phyloP scores from a whole-genome alignment of 1,139 yeast species.

The Geotrichum cucujoidarum region DNA sequence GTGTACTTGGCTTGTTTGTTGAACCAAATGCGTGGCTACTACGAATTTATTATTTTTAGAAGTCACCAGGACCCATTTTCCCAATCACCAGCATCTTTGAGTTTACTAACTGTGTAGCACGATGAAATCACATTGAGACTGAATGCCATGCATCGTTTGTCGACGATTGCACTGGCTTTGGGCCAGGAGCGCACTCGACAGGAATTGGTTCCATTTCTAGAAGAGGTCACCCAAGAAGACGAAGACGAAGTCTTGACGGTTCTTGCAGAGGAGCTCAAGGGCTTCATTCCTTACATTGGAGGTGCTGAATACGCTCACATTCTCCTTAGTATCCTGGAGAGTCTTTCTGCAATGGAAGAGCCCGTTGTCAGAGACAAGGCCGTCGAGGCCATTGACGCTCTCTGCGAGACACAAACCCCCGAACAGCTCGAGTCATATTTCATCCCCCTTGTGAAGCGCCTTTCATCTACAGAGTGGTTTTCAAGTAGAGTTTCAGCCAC shows the following conservation, averaged over 20 bases:
- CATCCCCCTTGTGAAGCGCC: constrained; percentile 68
- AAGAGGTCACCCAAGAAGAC: constrained; percentile 91
- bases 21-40: background rate
- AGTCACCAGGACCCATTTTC: background rate
- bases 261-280: constrained; percentile 84
- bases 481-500: constrained; percentile 89
- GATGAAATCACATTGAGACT: constrained; percentile 93
- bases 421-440: constrained; percentile 65
- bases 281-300: constrained; percentile 81
- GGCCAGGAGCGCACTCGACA: constrained; percentile 90
- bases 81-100: background rate
- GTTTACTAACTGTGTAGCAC: constrained; percentile 39
- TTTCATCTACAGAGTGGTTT: constrained; percentile 92
- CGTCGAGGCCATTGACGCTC: constrained; percentile 71
- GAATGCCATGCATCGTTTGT: constrained; percentile 90
- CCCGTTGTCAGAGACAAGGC: constrained; percentile 97
- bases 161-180: constrained; percentile 89
- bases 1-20: constrained; percentile 12
- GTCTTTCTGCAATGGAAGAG: constrained; percentile 90
- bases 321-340: constrained; percentile 79
- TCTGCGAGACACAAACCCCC: constrained; percentile 60
- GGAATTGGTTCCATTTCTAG: constrained; percentile 85
- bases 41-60: background rate
- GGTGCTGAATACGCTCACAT: constrained; percentile 75
- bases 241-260: constrained; percentile 97